A percentile compares a stretch with the other conserved stretches of the same genome.
Evolutionary conservation across 208 protist genomes (phyloP).

Genomic region (Trypanosoma theileri): DNA sequence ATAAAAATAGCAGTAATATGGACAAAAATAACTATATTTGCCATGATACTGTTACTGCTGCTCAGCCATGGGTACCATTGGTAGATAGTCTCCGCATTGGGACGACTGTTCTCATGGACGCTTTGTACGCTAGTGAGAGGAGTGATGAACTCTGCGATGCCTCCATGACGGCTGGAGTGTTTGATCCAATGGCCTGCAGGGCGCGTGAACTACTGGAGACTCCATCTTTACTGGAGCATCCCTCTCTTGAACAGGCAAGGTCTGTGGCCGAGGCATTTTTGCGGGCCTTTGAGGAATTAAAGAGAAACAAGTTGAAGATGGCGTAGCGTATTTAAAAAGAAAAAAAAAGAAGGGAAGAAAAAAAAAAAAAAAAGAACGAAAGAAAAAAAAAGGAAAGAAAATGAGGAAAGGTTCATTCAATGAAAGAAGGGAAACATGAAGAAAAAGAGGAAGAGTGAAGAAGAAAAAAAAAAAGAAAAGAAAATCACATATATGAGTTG

Average conservation of each 20-base stretch:
- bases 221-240: slow-evolving; percentile 10
- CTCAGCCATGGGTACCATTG: slow-evolving; percentile 16
- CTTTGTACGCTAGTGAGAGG: slow-evolving; percentile 5
- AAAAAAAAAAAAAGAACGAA: slow-evolving; percentile 7
- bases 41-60: not conserved
- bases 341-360: not conserved
- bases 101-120: slow-evolving; percentile 17
- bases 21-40: not conserved
- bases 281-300: slow-evolving; percentile 10
- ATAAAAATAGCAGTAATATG: slow-evolving; percentile 2
- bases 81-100: slow-evolving; percentile 26
- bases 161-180: slow-evolving; percentile 64
- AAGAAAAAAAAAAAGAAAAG: not conserved
- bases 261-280: slow-evolving; percentile 18
- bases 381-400: not conserved
- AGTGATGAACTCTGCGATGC: slow-evolving; percentile 1
- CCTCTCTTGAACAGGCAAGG: slow-evolving; percentile 6
- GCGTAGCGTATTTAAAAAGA: no score
- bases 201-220: slow-evolving; percentile 43
- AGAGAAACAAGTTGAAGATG: not conserved
- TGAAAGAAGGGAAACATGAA: slow-evolving; percentile 1
- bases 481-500: not conserved
- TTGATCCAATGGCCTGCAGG: slow-evolving; percentile 61
- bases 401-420: not conserved
- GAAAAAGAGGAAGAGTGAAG: not conserved